Conservation (phyloP, 2,329 filamentous ascomycete genomes). For the Aspergillus costaricaensis region DNA sequence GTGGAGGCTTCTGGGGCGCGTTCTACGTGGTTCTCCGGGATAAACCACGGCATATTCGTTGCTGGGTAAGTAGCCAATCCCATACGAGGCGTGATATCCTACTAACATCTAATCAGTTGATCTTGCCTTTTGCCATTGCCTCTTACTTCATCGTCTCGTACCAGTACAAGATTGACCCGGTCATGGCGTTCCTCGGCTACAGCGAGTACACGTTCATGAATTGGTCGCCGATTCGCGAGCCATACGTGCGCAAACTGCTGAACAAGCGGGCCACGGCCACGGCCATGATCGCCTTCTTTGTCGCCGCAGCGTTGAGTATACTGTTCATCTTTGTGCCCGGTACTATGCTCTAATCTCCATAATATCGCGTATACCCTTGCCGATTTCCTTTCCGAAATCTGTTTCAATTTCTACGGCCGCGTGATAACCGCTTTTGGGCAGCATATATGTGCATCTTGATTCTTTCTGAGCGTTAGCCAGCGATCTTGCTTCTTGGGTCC, state of each 20-base stretch:
- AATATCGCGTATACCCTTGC: not conserved
- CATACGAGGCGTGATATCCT: constrained; percentile 10
- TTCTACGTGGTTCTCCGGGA: constrained; percentile 93
- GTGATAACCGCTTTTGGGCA: constrained; percentile 2
- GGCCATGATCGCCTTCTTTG: constrained; percentile 69
- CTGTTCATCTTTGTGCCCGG: constrained; percentile 96
- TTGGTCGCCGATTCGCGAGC: constrained; percentile 84
- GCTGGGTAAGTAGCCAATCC: constrained; percentile 69
- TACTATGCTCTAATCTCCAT: constrained; percentile 47
- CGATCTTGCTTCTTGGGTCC: not conserved
- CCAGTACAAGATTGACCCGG: constrained; percentile 91
- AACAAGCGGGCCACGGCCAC: constrained; percentile 82
- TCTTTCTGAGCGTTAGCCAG: constrained; percentile 1
- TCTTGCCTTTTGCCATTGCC: constrained; percentile 88
- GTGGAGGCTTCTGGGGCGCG: constrained; percentile 89
- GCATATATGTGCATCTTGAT: constrained; percentile 1
- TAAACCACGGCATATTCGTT: constrained; percentile 69
- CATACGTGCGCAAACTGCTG: constrained; percentile 84
- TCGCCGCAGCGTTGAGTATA: constrained; percentile 80
- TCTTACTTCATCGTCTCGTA: constrained; percentile 88
- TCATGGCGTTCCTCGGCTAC: constrained; percentile 82
- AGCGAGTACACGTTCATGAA: constrained; percentile 97
- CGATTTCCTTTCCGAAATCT: not conserved
- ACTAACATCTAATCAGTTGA: constrained; percentile 54
- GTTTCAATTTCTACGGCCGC: not conserved